phyloP scores from a whole-genome alignment of 441 rosid genomes.

The Erysimum cheiri region DNA sequence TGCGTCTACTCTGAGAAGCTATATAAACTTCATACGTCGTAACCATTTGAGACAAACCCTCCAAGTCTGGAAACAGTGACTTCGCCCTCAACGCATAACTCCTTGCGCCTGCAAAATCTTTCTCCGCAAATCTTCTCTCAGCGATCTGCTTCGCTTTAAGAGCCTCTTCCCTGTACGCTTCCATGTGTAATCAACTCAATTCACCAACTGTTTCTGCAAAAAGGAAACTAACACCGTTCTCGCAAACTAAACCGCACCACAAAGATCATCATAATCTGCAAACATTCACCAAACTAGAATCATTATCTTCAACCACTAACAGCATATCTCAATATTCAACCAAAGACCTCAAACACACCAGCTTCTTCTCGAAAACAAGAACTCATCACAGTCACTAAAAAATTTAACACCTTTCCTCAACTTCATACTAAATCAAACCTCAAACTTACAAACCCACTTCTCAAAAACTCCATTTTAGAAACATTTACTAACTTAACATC shows the following conservation, averaged over 20 bases:
- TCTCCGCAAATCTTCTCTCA: constrained; percentile 81
- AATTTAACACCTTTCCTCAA: background rate
- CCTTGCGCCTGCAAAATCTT: constrained; percentile 77
- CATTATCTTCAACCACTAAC: background rate
- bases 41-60: constrained; percentile 93
- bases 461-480: constrained; percentile 8
- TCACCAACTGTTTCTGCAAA: constrained; percentile 30
- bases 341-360: constrained; percentile 29
- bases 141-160: constrained; percentile 82
- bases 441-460: background rate
- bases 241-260: constrained; percentile 31
- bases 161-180: constrained; percentile 76
- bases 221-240: constrained; percentile 46
- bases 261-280: constrained; percentile 54
- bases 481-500: background rate
- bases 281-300: background rate
- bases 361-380: background rate
- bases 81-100: constrained; percentile 85
- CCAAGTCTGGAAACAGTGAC: constrained; percentile 75
- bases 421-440: background rate
- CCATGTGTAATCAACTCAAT: constrained; percentile 58
- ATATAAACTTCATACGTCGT: constrained; percentile 88
- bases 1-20: constrained; percentile 72
- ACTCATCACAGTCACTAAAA: constrained; percentile 3
- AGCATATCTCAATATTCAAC: constrained; percentile 28